phyloP scores from a whole-genome alignment of 169 alveolate species.

The Plasmodium knowlesi region DNA sequence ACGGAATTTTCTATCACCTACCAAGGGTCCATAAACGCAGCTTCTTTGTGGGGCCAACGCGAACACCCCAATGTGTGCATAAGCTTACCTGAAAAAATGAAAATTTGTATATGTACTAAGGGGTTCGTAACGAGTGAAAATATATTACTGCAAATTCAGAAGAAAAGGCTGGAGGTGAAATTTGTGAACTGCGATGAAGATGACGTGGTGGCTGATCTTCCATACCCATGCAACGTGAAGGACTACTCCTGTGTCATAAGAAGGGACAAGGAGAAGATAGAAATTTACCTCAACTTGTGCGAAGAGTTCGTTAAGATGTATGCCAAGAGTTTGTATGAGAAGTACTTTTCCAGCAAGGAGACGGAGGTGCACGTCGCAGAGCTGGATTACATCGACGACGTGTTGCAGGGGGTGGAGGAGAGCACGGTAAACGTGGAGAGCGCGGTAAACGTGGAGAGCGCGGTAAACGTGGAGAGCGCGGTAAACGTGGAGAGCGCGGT shows the following conservation, averaged over 20 bases:
- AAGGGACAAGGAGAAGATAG: constrained; percentile 26
- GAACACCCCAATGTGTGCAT: constrained; percentile 31
- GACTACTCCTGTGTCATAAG: constrained; percentile 33
- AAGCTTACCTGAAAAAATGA: constrained; percentile 52
- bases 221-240: constrained; percentile 42
- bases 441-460: not conserved
- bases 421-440: not conserved
- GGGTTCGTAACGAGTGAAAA: constrained; percentile 15
- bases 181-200: constrained; percentile 36
- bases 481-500: not conserved
- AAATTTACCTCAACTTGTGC: constrained; percentile 40
- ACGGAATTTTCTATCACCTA: constrained; percentile 30
- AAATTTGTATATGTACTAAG: constrained; percentile 31
- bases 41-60: constrained; percentile 34
- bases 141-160: constrained; percentile 1
- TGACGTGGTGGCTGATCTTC: constrained; percentile 19
- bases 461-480: not conserved
- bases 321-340: constrained; percentile 22
- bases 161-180: constrained; percentile 18
- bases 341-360: not conserved
- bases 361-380: constrained; percentile 8
- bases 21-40: constrained; percentile 50
- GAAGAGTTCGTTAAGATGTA: constrained; percentile 22
- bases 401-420: not conserved
- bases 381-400: constrained; percentile 56